phyloP scores from a whole-genome alignment of 2,329 filamentous ascomycete species.

The Aureobasidium sp. region DNA sequence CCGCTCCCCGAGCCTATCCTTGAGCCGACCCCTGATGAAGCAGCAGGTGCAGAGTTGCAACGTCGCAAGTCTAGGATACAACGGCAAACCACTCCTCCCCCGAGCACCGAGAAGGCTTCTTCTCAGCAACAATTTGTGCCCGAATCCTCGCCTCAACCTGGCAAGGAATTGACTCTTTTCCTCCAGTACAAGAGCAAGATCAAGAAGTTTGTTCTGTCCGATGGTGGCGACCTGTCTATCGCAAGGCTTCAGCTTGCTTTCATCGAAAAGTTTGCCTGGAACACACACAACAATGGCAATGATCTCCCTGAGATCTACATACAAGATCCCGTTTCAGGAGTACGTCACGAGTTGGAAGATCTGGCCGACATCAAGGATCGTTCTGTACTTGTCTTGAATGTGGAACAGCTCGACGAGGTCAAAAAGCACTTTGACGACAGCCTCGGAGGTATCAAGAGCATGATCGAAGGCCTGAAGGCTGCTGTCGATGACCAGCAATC shows the following conservation, averaged over 20 bases:
- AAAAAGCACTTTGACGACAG: slow-evolving; percentile 95
- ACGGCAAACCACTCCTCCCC: not conserved
- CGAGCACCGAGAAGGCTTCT: slow-evolving; percentile 3
- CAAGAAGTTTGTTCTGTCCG: slow-evolving; percentile 86
- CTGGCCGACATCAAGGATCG: slow-evolving; percentile 88
- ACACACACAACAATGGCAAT: slow-evolving; percentile 85
- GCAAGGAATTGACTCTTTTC: slow-evolving; percentile 88
- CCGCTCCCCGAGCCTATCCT: slow-evolving; percentile 26
- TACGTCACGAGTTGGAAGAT: slow-evolving; percentile 95
- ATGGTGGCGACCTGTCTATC: slow-evolving; percentile 79
- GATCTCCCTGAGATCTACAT: slow-evolving; percentile 97
- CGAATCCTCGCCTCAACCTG: slow-evolving; percentile 59
- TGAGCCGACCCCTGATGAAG: not conserved
- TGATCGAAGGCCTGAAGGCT: slow-evolving; percentile 81
- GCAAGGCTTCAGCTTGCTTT: slow-evolving; percentile 89
- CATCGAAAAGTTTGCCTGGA: slow-evolving; percentile 99
- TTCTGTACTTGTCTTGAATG: slow-evolving; percentile 87
- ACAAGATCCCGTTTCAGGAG: slow-evolving; percentile 88
- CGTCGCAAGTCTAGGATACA: slow-evolving; percentile 12
- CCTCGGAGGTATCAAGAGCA: slow-evolving; percentile 66
- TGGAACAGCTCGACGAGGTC: slow-evolving; percentile 90
- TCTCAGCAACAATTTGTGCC: slow-evolving; percentile 36
- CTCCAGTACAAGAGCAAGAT: slow-evolving; percentile 95
- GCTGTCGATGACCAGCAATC: slow-evolving; percentile 76
- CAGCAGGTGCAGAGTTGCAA: slow-evolving; percentile 3